Base-by-base conservation (phyloP, 139 green algal species). In the Chlorella sp. region DNA sequence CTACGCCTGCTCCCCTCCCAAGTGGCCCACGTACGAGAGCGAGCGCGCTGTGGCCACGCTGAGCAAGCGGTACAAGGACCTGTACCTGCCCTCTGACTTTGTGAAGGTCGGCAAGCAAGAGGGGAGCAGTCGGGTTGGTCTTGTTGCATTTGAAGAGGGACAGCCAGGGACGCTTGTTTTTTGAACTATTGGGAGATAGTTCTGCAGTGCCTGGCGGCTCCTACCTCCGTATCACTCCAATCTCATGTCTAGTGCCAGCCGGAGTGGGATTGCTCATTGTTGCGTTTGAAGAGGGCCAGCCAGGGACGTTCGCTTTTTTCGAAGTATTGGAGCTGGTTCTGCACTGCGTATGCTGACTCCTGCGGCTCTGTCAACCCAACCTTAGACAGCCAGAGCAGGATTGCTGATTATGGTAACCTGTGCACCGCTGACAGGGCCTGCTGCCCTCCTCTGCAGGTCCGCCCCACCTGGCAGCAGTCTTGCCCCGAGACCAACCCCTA, bases 21-120 rank as follows among this genome's bases (percentile, higher is more conserved):
- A 91, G 75, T 89, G 69, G 42, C 89, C 90, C n/a, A 92, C 92
- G 14, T 90, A 80, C 57, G 92, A 93, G 86, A 84, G 48, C 12
- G 34, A 90, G 21, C 91, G 93, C 21, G 93, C 86, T 19, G 57
- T 95, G 68, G 87, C 92, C 11, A 76, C 83, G 16, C 36, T 96
- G 68, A 92, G 89, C 90, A 95, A 95, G 90, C 92, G 92, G 84
- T 95, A 95, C 92, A 93, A 93, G 75, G 84, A 91, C 39, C 68
- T 96, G 86, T 95, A 95, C 90, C 92, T 96, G 40, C 94, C 94
- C 21, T 91, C 88, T 26, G 93, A 95, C 80, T 93, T 94, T 66
- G 82, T 79, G 34, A 88, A 92, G 86, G 91, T 91, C 60, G 60
- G 60, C n/a, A 57, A 57, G 48, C 39, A 79, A 36, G 53, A 22